Base-by-base conservation (phyloP, 2,329 filamentous ascomycete genomes). In the Paraconiothyrium brasiliense region DNA sequence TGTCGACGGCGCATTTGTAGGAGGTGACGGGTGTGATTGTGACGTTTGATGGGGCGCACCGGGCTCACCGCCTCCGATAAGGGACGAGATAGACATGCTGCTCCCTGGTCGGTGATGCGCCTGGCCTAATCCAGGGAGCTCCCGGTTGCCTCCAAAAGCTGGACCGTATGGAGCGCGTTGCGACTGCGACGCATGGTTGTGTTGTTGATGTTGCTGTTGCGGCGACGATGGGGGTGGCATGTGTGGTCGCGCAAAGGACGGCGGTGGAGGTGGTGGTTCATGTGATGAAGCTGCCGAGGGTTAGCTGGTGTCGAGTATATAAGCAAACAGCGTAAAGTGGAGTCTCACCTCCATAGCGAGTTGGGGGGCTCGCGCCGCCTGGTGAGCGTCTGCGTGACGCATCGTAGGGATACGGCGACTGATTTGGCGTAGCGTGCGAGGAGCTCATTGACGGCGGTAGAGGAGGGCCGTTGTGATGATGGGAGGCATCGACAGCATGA, bases 51-150 rank as follows among this genome's bases (percentile, higher is more conserved):
- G 56, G 76, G 77, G 55, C 78, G 75, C 65, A 74, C 77, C 70
- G 75, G 78, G 71, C 82, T 82, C 76, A 84, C 83, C 74, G 78
- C 77, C 82, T 61, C 89, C 89, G 62, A 92, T 84, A 78, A 92
- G 86, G 48, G 89, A 89, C n/a, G 88, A 90, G 76, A 92, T 91
- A 50, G 89, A 90, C 89, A 92, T 91, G 78, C 87, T 89, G 71
- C 86, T 86, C 56, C 85, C 85, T 13, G 86, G 85, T 61, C 88
- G 84, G 74, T 86, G 82, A 74, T 86, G 82, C 59, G 81, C 77
- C 24, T 84, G 81, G 24, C 79, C 80, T 47, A 85, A 72, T 20
- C 81, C 79, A 52, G 86, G 83, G 51, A 86, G 80, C 66, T 90
- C 88, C 72, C 87, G 85, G 62, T 81, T 80, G 30, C 76, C 79